A percentile compares a stretch with the other conserved stretches of the same genome.
phyloP scores from a whole-genome alignment of 1,284 basidiomycete species.

The Ganoderma boninense region DNA sequence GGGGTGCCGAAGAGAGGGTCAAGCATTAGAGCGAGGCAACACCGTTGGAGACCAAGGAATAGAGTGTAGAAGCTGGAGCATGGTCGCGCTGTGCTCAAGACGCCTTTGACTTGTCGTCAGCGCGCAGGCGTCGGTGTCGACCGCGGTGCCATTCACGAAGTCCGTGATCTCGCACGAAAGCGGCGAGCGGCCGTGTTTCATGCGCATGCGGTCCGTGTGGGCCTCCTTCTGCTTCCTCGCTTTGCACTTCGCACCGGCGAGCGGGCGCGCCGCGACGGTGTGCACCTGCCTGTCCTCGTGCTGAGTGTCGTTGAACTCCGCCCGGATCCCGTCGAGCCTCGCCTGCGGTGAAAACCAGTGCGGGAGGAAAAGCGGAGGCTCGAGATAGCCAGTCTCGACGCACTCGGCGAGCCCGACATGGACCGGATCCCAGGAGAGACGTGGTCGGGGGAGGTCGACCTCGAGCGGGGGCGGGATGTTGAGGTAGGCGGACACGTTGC shows the following conservation, averaged over 20 bases:
- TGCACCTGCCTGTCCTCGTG: slow-evolving; percentile 4
- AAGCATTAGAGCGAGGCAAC: neutral
- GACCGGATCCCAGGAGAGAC: slow-evolving; percentile 4
- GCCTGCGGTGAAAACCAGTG: neutral
- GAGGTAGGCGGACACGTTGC: slow-evolving; percentile 4
- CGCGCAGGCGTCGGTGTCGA: neutral
- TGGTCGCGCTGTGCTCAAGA: neutral
- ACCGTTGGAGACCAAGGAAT: neutral
- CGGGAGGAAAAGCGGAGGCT: neutral
- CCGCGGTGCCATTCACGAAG: too few relatives aligned
- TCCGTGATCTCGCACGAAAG: slow-evolving; percentile 1
- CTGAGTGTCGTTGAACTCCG: neutral
- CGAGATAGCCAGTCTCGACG: slow-evolving; percentile 8
- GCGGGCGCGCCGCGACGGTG: neutral
- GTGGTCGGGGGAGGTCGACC: slow-evolving; percentile 13
- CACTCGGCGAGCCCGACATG: slow-evolving; percentile 9
- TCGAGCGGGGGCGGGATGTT: slow-evolving; percentile 18
- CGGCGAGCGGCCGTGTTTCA: neutral
- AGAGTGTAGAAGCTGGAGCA: neutral
- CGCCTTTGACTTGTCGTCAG: too few relatives aligned
- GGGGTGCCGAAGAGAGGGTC: neutral
- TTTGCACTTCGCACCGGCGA: slow-evolving; percentile 15
- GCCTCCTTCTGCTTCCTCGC: slow-evolving; percentile 18
- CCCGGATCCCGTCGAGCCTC: slow-evolving; percentile 4
- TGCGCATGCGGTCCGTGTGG: neutral